Base-by-base conservation (phyloP, 768 basidiomycete genomes). In the Suillus bovinus region DNA sequence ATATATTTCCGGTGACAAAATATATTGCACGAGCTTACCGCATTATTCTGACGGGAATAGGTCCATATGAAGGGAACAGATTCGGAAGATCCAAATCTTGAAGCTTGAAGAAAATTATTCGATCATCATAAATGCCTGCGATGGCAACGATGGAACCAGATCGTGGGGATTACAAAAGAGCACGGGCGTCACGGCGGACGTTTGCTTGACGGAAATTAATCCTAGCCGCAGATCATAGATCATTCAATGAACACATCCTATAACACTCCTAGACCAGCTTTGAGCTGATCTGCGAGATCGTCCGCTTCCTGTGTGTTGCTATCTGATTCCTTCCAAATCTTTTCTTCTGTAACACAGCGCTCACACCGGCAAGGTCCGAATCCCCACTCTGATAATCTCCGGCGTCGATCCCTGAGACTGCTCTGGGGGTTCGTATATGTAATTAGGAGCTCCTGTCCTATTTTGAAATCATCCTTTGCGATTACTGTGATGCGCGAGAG, bases 401-500 rank as follows among this genome's bases (percentile, higher is more conserved):
- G 72, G 56, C 84, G 79, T 17, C 91, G 83, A 55, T 74, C 77
- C 27, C 75, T 75, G 67, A 63, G 64, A 39, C 63, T 42, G n/a
- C 39, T 39, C 14, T 20, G 74, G 0, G 91, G 90, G 69, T 94
- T 82, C 53, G 93, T 91, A 69, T 96, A 96, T 0, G 89, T 86
- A 61, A 93, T 84, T 2, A 84, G 61, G 29, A 95, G 81, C 73
- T 96, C 94, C 61, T 93, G 87, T 1, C 91, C 92, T 0, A 78
- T 72, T 27, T 80, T 77, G 59, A 97, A 88, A 22, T 82, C 78
- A 11, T 78, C 72, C 60, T 82, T 84, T 5, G 94, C 89, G n/a
- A 91, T 72, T 29, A 93, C 71, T 0, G 90, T 87, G 70, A 96
- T 90, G 41, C 91, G 85, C 8, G 88, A 80, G 59, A 93, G 86